These are phyloP conservation scores for Eucalyptus shirleyi DNA, from an alignment of 345 rosid species.

Conservation along the genomic window DNA sequence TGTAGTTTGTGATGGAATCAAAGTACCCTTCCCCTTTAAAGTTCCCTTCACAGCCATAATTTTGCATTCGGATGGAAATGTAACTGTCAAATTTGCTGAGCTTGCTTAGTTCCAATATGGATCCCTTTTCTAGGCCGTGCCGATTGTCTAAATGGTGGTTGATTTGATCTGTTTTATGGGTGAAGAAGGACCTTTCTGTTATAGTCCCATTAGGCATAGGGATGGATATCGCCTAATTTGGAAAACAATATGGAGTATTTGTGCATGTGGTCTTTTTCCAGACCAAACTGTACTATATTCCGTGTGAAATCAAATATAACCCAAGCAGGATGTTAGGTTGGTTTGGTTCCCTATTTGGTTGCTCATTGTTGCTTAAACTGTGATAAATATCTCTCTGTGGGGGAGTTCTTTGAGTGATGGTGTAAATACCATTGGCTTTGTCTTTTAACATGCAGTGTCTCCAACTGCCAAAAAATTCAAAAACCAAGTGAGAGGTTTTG, in stretches of 20 bases:
- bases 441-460: not conserved
- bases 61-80: not conserved
- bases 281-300: not conserved
- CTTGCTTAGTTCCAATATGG: not conserved
- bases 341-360: not conserved
- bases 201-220: not conserved
- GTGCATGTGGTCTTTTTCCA: not conserved
- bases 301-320: not conserved
- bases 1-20: not conserved
- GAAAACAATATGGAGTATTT: not conserved
- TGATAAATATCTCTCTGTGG: not conserved
- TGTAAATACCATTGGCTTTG: not conserved
- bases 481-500: not conserved
- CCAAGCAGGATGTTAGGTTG: not conserved
- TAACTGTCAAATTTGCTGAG: not conserved
- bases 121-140: not conserved
- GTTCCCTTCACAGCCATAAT: not conserved
- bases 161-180: not conserved
- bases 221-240: not conserved
- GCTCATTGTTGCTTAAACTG: not conserved
- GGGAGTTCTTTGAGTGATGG: not conserved
- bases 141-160: not conserved
- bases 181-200: not conserved
- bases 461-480: not conserved
- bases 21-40: not conserved